Conservation (phyloP, 352 stramenopile genomes). For the Phytophthora meadii region DNA sequence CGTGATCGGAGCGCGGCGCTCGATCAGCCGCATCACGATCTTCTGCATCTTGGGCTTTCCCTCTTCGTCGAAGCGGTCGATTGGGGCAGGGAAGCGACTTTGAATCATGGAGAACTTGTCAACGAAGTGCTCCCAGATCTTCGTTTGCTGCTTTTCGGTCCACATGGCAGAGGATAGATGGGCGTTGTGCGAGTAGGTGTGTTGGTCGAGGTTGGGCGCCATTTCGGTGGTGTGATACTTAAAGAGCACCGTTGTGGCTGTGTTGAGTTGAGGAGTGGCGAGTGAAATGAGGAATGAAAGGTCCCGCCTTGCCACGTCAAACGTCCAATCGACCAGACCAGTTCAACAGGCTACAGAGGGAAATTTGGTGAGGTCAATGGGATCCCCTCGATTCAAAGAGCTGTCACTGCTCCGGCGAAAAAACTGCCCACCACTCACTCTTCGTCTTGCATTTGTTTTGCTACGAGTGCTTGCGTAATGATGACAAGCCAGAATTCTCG, state of each 20-base stretch:
- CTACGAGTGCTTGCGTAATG: not conserved
- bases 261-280: not conserved
- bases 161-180: conserved; percentile 2
- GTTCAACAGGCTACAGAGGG: too few relatives aligned
- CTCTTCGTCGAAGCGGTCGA: conserved; percentile 24
- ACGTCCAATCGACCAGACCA: not conserved
- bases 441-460: not conserved
- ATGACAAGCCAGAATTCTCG: not conserved
- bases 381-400: conserved; percentile 3
- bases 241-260: not conserved
- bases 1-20: conserved; percentile 21
- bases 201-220: conserved; percentile 13
- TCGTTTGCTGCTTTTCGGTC: conserved; percentile 16
- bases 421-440: conserved; percentile 1
- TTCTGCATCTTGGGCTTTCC: conserved; percentile 24
- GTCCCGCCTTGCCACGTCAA: not conserved
- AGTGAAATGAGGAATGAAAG: conserved; percentile 16
- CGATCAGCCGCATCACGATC: conserved; percentile 22
- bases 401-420: not conserved
- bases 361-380: not conserved
- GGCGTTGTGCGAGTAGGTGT: not conserved
- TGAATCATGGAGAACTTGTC: conserved; percentile 23
- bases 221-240: not conserved
- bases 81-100: conserved; percentile 14
- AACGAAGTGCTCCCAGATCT: conserved; percentile 24